Evolutionary conservation across 345 rosid genomes (phyloP).

Genomic region (Eucalyptus decipiens): DNA sequence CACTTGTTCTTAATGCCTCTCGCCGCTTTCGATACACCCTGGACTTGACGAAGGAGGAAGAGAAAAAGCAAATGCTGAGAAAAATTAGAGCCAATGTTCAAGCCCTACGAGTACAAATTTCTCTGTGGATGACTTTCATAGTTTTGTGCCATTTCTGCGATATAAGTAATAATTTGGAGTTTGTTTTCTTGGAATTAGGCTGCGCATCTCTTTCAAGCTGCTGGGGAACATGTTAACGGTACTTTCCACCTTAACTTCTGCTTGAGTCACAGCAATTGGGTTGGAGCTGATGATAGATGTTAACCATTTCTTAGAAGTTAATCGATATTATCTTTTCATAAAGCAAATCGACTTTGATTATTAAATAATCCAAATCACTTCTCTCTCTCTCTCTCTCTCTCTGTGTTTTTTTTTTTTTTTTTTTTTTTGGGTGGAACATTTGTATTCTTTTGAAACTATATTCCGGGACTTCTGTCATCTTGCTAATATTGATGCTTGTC

Average conservation of each 20-base stretch:
- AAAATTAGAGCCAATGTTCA: conserved; percentile 92
- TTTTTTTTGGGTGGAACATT: background rate
- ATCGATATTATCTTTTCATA: background rate
- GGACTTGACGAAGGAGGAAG: conserved; percentile 85
- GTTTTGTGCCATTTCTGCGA: background rate
- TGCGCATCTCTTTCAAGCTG: conserved; percentile 73
- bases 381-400: background rate
- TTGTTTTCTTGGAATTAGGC: conserved; percentile 39
- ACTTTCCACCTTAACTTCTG: background rate
- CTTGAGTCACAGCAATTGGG: background rate
- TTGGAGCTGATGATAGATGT: background rate
- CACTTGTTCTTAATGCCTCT: conserved; percentile 93
- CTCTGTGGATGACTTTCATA: background rate
- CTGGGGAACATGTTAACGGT: conserved; percentile 55
- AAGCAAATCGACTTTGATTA: background rate
- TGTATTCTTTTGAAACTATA: background rate
- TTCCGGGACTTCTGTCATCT: background rate
- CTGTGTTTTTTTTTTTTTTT: accelerated
- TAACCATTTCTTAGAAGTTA: background rate
- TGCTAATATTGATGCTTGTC: background rate
- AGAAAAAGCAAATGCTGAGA: conserved; percentile 43
- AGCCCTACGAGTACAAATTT: conserved; percentile 59
- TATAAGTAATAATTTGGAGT: background rate
- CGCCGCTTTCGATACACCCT: conserved; percentile 93
- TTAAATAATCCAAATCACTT: background rate